Conservation (phyloP, 1,284 basidiomycete genomes). For the Termitomyces sp. region DNA sequence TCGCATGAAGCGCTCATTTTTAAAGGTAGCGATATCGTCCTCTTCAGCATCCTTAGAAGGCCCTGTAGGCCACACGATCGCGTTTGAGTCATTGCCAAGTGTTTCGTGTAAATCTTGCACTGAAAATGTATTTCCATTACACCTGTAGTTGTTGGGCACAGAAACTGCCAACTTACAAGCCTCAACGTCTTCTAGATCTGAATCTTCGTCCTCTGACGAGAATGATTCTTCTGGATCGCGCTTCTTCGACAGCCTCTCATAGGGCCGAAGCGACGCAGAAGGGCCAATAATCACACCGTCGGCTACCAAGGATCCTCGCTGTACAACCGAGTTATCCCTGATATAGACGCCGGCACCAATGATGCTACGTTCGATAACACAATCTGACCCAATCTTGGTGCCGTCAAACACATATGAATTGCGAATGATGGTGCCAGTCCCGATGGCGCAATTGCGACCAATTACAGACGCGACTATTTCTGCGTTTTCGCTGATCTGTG, state of each 20-base stretch:
- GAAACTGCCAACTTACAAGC: constrained; percentile 38
- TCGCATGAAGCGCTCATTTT: constrained; percentile 66
- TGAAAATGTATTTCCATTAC: constrained; percentile 23
- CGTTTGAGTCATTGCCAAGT: constrained; percentile 62
- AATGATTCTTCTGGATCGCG: constrained; percentile 29
- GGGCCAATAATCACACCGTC: constrained; percentile 78
- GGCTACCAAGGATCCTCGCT: constrained; percentile 72
- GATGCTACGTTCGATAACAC: constrained; percentile 72
- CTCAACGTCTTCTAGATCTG: constrained; percentile 63
- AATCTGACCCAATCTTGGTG: constrained; percentile 73
- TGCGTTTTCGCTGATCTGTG: constrained; percentile 59
- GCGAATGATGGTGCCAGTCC: constrained; percentile 54
- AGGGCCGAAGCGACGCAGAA: constrained; percentile 62
- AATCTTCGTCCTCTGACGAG: constrained; percentile 36
- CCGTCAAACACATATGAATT: constrained; percentile 83
- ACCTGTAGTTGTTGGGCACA: background rate
- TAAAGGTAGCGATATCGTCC: constrained; percentile 52
- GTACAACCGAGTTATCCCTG: constrained; percentile 58
- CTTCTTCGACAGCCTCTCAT: constrained; percentile 64
- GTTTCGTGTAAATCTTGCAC: constrained; percentile 37
- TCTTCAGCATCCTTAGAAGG: constrained; percentile 57
- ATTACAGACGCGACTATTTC: constrained; percentile 70
- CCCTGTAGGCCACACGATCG: constrained; percentile 62
- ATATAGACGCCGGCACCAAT: constrained; percentile 74
- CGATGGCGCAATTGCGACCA: constrained; percentile 69